Evolutionary conservation across 169 alveolate species (phyloP).

Genomic region (Cryptosporidium bovis): DNA sequence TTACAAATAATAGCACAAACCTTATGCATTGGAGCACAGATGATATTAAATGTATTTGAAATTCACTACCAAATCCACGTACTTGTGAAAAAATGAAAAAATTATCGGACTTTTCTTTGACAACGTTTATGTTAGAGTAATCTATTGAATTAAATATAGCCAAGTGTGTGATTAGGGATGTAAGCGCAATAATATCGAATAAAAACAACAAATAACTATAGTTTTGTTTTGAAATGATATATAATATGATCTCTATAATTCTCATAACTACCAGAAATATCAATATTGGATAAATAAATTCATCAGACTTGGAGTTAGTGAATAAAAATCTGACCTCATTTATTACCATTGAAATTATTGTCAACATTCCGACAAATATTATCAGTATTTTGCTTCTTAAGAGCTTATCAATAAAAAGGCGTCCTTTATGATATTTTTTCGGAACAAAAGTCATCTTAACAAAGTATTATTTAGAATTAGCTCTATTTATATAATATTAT

Average conservation of each 20-base stretch:
- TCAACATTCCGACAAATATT: constrained; percentile 22
- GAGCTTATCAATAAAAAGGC: background rate
- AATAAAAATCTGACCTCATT: constrained; percentile 59
- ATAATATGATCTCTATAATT: constrained; percentile 19
- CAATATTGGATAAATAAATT: constrained; percentile 18
- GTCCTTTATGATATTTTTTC: no score
- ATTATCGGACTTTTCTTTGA: constrained; percentile 2
- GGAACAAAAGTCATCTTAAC: no score
- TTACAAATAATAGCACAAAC: constrained; percentile 32
- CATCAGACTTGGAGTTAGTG: constrained; percentile 29
- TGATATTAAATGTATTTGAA: constrained; percentile 17
- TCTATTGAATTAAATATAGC: constrained; percentile 21
- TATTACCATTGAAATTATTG: constrained; percentile 32
- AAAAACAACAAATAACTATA: background rate
- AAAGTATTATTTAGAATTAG: no score
- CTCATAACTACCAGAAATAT: constrained; percentile 19
- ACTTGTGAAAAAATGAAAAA: constrained; percentile 46
- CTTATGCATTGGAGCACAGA: constrained; percentile 38
- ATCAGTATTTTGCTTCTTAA: background rate
- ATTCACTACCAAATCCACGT: constrained; percentile 19
- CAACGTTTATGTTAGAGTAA: constrained; percentile 15
- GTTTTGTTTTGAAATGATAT: background rate
- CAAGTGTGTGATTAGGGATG: constrained; percentile 2
- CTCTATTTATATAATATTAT: no score
- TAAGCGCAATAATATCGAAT: constrained; percentile 14